Percentiles rank a stretch among this genome's conserved stretches.
phyloP scores from a whole-genome alignment of 2,329 filamentous ascomycete species.

The Chaetomium sp. region DNA sequence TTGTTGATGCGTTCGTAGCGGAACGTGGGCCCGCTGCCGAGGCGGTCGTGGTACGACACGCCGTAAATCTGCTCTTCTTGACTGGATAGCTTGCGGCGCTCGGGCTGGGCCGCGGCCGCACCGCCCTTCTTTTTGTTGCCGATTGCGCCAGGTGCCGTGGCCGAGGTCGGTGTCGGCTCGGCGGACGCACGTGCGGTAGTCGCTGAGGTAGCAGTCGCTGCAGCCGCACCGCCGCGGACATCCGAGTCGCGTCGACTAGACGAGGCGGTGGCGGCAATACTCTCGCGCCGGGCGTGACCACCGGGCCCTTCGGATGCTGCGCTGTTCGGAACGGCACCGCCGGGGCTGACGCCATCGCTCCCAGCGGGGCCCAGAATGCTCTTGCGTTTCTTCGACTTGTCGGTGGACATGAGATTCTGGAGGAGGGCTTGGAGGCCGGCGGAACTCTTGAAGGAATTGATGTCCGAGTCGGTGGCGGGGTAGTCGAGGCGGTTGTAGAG shows the following conservation, averaged over 20 bases:
- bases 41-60: constrained; percentile 76
- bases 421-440: constrained; percentile 72
- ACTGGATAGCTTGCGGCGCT: constrained; percentile 64
- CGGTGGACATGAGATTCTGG: constrained; percentile 72
- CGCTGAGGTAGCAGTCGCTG: no score
- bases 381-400: constrained; percentile 85
- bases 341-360: constrained; percentile 45
- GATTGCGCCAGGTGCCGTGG: constrained; percentile 20
- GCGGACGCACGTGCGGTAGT: constrained; percentile 25
- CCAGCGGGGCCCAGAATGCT: constrained; percentile 50
- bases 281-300: constrained; percentile 42
- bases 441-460: constrained; percentile 72
- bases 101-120: constrained; percentile 34
- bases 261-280: constrained; percentile 39
- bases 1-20: constrained; percentile 77
- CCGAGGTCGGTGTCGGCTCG: constrained; percentile 24
- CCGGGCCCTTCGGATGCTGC: constrained; percentile 32
- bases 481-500: constrained; percentile 83
- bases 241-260: constrained; percentile 40
- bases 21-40: constrained; percentile 82
- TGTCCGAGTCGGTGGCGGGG: constrained; percentile 62
- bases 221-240: constrained; percentile 29
- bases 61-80: constrained; percentile 77
- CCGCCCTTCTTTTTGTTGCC: constrained; percentile 43
- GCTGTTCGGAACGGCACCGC: constrained; percentile 32